phyloP scores from a whole-genome alignment of 192 early-diverging fungal species.

The Podila minutissima region DNA sequence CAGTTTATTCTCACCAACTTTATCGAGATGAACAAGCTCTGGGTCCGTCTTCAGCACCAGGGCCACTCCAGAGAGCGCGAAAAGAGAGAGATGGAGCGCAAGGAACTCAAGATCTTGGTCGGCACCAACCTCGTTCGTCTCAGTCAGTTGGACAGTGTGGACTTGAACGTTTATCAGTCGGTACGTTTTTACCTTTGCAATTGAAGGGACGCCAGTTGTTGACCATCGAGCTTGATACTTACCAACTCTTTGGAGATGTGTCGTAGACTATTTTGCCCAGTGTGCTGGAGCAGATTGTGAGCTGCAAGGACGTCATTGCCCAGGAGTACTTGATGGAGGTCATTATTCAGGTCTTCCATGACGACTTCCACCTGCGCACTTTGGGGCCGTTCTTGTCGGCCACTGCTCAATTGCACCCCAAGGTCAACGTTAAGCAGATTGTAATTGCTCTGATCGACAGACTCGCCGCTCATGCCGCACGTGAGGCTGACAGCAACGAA shows the following conservation, averaged over 20 bases:
- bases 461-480: slow-evolving; percentile 89
- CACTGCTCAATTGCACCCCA: slow-evolving; percentile 88
- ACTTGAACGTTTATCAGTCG: slow-evolving; percentile 82
- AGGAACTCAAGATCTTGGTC: slow-evolving; percentile 95
- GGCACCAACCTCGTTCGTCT: slow-evolving; percentile 96
- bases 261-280: slow-evolving; percentile 85
- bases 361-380: slow-evolving; percentile 95
- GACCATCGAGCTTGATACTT: too few relatives aligned
- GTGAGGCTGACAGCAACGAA: slow-evolving; percentile 67
- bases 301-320: slow-evolving; percentile 96
- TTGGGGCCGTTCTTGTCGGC: slow-evolving; percentile 90
- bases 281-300: slow-evolving; percentile 95
- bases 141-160: slow-evolving; percentile 90
- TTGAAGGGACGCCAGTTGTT: too few relatives aligned
- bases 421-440: slow-evolving; percentile 97
- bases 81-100: slow-evolving; percentile 94
- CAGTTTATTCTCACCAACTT: slow-evolving; percentile 98
- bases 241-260: background rate
- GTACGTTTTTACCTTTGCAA: slow-evolving; percentile 35
- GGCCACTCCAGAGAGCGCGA: slow-evolving; percentile 94
- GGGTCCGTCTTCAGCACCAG: slow-evolving; percentile 98
- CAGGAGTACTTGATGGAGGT: slow-evolving; percentile 99
- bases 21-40: slow-evolving; percentile 99
- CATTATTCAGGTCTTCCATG: slow-evolving; percentile 97
- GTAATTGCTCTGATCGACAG: slow-evolving; percentile 96